Conservation (phyloP, 1,284 basidiomycete species). For the Cerioporus squamosus region DNA sequence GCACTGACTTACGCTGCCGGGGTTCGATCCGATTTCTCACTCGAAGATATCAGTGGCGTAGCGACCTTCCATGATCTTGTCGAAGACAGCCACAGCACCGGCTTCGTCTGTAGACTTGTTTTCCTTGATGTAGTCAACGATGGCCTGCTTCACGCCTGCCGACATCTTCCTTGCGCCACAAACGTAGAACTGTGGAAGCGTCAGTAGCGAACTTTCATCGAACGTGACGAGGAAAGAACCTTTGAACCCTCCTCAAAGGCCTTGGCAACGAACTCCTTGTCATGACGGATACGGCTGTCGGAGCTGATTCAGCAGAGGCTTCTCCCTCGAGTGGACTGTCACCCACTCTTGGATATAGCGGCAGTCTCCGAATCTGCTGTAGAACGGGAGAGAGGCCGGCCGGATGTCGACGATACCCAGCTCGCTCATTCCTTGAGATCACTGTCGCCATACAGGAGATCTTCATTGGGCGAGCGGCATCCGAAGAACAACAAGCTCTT, state of each 20-base stretch:
- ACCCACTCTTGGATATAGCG: conserved; percentile 54
- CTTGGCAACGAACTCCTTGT: conserved; percentile 40
- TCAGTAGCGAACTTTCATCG: not conserved
- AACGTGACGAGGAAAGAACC: conserved; percentile 34
- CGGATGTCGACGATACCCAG: conserved; percentile 51
- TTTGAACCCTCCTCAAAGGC: conserved; percentile 47
- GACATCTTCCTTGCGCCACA: conserved; percentile 46
- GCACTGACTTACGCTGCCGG: too few relatives aligned
- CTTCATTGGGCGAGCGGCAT: conserved; percentile 45
- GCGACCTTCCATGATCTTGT: conserved; percentile 35
- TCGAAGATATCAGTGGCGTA: conserved; percentile 50
- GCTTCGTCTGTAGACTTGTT: conserved; percentile 25
- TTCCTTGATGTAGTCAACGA: conserved; percentile 40
- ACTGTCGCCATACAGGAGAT: conserved; percentile 47
- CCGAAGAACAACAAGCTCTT: conserved; percentile 53
- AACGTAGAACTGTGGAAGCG: conserved; percentile 44
- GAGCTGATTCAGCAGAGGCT: not conserved
- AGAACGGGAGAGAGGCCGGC: conserved; percentile 49
- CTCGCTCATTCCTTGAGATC: conserved; percentile 46
- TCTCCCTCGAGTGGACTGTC: not conserved
- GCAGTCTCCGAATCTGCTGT: conserved; percentile 39
- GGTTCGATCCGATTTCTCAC: conserved; percentile 4
- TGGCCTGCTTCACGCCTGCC: conserved; percentile 38
- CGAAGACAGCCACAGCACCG: conserved; percentile 30
- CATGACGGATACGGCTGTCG: conserved; percentile 47